Evolutionary conservation across 306 rosid species (phyloP).

Genomic region (Quercus wislizeni): DNA sequence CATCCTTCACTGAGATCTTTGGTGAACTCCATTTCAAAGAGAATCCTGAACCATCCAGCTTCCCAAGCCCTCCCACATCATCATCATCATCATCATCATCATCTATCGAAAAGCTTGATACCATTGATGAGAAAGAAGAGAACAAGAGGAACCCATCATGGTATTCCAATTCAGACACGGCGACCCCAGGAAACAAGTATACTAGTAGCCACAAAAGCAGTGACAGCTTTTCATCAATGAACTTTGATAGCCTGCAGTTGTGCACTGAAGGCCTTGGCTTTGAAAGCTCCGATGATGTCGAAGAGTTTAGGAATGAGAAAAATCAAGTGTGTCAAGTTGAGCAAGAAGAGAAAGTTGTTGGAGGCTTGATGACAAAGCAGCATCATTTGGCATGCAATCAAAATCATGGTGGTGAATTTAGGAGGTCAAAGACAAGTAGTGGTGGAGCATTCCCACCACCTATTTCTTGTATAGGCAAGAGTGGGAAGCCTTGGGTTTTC

Average conservation of each 20-base stretch:
- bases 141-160: slow-evolving; percentile 16
- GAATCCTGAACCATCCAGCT: slow-evolving; percentile 12
- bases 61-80: neutral
- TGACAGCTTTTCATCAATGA: slow-evolving; percentile 62
- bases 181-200: slow-evolving; percentile 11
- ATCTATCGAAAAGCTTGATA: neutral
- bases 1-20: slow-evolving; percentile 78
- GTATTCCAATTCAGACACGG: slow-evolving; percentile 14
- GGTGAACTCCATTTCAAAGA: slow-evolving; percentile 85
- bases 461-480: slow-evolving; percentile 65
- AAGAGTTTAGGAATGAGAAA: slow-evolving; percentile 43
- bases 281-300: slow-evolving; percentile 83
- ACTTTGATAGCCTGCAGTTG: slow-evolving; percentile 68
- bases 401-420: slow-evolving; percentile 34
- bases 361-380: slow-evolving; percentile 15
- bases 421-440: slow-evolving; percentile 45
- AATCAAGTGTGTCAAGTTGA: slow-evolving; percentile 15
- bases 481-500: slow-evolving; percentile 69
- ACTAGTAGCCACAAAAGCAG: slow-evolving; percentile 39
- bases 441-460: slow-evolving; percentile 80
- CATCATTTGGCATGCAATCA: neutral
- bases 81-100: slow-evolving; percentile 21
- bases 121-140: slow-evolving; percentile 4
- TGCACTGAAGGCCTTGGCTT: slow-evolving; percentile 97
- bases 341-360: slow-evolving; percentile 23